These are phyloP conservation scores for Phytophthora tubulina DNA, from an alignment of 352 stramenopile species.

Conservation along the genomic window DNA sequence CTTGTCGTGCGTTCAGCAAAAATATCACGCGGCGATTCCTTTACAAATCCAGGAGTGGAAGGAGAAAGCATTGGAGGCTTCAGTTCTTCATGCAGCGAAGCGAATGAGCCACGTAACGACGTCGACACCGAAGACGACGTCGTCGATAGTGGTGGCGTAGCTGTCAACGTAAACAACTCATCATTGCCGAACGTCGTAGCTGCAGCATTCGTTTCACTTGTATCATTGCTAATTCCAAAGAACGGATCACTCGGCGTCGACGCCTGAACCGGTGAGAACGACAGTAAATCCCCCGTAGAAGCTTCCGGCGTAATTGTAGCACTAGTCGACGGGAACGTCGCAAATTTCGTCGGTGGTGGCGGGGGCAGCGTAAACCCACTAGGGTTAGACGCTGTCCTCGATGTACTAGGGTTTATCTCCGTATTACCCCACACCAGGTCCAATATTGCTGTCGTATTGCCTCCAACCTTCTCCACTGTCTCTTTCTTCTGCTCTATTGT, in stretches of 20 bases:
- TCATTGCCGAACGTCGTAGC: constrained; percentile 38
- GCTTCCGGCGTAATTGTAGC: constrained; percentile 17
- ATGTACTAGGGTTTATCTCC: constrained; percentile 4
- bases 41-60: constrained; percentile 2
- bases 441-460: constrained; percentile 27
- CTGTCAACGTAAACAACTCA: constrained; percentile 44
- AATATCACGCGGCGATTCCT: constrained; percentile 12
- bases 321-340: constrained; percentile 23
- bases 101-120: constrained; percentile 49
- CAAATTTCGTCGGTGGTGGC: constrained; percentile 26
- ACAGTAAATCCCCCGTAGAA: constrained; percentile 56
- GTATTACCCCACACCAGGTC: constrained; percentile 42
- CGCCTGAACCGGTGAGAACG: constrained; percentile 64
- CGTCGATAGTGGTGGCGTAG: constrained; percentile 14
- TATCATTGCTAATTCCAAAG: constrained; percentile 39
- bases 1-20: constrained; percentile 34
- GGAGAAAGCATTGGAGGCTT: constrained; percentile 16
- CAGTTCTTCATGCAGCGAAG: constrained; percentile 36
- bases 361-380: constrained; percentile 31
- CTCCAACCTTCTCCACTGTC: neutral
- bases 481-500: neutral
- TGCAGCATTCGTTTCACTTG: constrained; percentile 18
- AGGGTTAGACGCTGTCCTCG: constrained; percentile 21
- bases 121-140: constrained; percentile 36
- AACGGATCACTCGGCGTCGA: constrained; percentile 41